These are phyloP conservation scores for Tolypocladium endophyticum DNA, from an alignment of 2,329 filamentous ascomycete species.

Conservation along the genomic window DNA sequence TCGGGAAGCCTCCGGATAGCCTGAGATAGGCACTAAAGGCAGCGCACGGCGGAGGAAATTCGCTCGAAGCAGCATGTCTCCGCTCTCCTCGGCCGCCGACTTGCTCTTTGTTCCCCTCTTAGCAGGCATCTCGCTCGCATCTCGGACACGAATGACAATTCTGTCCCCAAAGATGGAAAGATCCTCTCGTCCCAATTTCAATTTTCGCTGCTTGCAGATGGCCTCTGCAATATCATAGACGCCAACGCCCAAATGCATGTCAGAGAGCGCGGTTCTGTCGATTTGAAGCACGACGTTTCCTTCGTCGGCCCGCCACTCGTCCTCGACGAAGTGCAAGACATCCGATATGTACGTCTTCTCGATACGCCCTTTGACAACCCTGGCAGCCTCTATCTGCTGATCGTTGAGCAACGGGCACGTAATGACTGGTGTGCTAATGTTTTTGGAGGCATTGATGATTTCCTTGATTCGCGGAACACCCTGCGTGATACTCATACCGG, in stretches of 20 bases:
- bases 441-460: conserved; percentile 96
- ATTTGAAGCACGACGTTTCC: conserved; percentile 74
- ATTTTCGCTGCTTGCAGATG: conserved; percentile 71
- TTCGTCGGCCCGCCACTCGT: conserved; percentile 71
- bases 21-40: conserved; percentile 76
- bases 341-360: conserved; percentile 91
- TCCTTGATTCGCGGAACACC: conserved; percentile 99
- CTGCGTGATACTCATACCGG: conserved; percentile 98
- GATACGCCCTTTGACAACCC: conserved; percentile 83
- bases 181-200: conserved; percentile 62
- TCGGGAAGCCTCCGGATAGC: conserved; percentile 74
- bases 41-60: conserved; percentile 77
- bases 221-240: conserved; percentile 63
- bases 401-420: conserved; percentile 74
- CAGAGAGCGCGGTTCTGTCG: conserved; percentile 66
- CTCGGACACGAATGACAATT: conserved; percentile 63
- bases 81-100: conserved; percentile 28
- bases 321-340: conserved; percentile 69
- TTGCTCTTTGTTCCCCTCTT: conserved; percentile 38
- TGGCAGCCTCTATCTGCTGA: conserved; percentile 65
- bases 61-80: conserved; percentile 59
- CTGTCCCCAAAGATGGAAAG: conserved; percentile 49
- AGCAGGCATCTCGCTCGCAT: conserved; percentile 37
- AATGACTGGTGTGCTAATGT: conserved; percentile 91
- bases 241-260: conserved; percentile 71